phyloP scores from a whole-genome alignment of 768 basidiomycete genomes.

The Lentinula aciculospora region DNA sequence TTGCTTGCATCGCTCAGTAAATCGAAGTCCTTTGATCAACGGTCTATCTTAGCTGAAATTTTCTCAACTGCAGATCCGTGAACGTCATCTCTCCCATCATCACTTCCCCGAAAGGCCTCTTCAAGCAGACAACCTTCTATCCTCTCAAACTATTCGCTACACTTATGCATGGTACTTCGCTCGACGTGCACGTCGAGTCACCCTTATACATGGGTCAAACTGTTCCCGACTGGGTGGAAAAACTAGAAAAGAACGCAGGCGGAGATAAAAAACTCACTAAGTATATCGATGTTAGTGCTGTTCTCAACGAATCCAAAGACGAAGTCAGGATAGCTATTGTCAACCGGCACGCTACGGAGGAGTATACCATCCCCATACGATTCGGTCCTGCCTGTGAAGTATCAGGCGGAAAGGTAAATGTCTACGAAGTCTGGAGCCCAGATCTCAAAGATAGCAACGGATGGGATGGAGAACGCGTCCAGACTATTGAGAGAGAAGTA shows the following conservation, averaged over 20 bases:
- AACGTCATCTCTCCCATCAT: constrained; percentile 25
- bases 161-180: constrained; percentile 46
- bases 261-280: constrained; percentile 27
- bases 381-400: constrained; percentile 25
- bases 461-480: constrained; percentile 37
- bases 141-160: constrained; percentile 49
- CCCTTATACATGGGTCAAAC: constrained; percentile 38
- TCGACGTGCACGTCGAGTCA: constrained; percentile 30
- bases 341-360: constrained; percentile 38
- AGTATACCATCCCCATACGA: constrained; percentile 30
- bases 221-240: constrained; percentile 45
- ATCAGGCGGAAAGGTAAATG: constrained; percentile 23
- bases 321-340: constrained; percentile 48
- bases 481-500: constrained; percentile 21
- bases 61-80: neutral
- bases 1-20: constrained; percentile 57
- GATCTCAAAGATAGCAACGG: constrained; percentile 37
- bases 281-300: constrained; percentile 44
- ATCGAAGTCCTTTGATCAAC: constrained; percentile 46
- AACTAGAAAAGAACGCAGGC: constrained; percentile 29
- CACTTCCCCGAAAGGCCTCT: constrained; percentile 35
- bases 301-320: constrained; percentile 25
- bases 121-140: constrained; percentile 43
- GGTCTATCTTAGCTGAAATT: constrained; percentile 5
- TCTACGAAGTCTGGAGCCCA: constrained; percentile 49